A percentile compares a stretch with the other conserved stretches of the same genome.
Conservation (phyloP, 805 yeast genomes). For the Suhomyces kilbournensis region DNA sequence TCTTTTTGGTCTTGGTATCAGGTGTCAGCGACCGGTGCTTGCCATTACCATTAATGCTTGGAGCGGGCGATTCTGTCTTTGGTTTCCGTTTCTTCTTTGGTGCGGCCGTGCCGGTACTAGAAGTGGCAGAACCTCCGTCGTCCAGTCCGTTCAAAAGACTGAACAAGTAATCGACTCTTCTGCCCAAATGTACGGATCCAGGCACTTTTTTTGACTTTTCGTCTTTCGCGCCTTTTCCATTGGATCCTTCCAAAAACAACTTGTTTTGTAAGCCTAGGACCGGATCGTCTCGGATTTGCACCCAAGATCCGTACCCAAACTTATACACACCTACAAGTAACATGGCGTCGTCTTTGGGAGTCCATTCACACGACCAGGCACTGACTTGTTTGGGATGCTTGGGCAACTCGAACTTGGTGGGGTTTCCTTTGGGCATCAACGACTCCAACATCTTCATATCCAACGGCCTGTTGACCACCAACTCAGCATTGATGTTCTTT, state of each 20-base stretch:
- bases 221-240: constrained; percentile 14
- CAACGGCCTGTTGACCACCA: constrained; percentile 76
- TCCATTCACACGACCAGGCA: constrained; percentile 93
- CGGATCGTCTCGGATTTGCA: constrained; percentile 93
- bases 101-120: constrained; percentile 7
- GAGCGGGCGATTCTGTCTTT: constrained; percentile 16
- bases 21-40: constrained; percentile 16
- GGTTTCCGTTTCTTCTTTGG: constrained; percentile 18
- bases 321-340: constrained; percentile 81
- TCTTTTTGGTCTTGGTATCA: constrained; percentile 15
- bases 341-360: constrained; percentile 77
- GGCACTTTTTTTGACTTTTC: constrained; percentile 66
- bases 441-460: constrained; percentile 70
- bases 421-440: constrained; percentile 51
- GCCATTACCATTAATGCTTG: constrained; percentile 6
- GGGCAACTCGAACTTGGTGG: constrained; percentile 57
- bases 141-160: constrained; percentile 63
- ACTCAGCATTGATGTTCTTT: constrained; percentile 86
- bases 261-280: constrained; percentile 81
- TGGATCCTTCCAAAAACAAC: constrained; percentile 56
- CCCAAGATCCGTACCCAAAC: constrained; percentile 97
- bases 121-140: constrained; percentile 13
- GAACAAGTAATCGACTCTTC: constrained; percentile 87
- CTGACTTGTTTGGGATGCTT: constrained; percentile 73
- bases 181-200: constrained; percentile 84